Evolutionary conservation across 1,284 basidiomycete genomes (phyloP).

Genomic region (Boletus nobilissimus): DNA sequence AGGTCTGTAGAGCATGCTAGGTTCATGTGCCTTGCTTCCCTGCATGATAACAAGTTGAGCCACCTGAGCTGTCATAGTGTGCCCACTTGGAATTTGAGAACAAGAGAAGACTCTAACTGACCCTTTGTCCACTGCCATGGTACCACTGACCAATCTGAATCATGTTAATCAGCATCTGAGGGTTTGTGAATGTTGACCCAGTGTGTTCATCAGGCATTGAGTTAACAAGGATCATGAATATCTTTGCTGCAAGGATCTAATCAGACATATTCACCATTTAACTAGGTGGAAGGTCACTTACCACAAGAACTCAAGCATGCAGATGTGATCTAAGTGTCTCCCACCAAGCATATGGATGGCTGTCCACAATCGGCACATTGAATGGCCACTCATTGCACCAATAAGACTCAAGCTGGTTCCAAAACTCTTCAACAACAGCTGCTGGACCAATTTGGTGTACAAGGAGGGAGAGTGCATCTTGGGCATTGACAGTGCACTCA

Average conservation of each 20-base stretch:
- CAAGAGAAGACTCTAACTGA: neutral
- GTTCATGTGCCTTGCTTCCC: no score
- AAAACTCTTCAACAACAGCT: neutral
- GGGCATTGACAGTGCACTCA: neutral
- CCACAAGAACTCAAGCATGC: neutral
- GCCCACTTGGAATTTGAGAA: no score
- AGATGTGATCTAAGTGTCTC: neutral
- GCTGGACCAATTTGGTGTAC: neutral
- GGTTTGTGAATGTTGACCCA: neutral
- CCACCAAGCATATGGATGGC: neutral
- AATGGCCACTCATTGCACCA: neutral
- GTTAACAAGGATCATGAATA: neutral
- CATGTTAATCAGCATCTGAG: neutral
- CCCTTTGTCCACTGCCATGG: no score
- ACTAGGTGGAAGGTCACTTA: neutral
- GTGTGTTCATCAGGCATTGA: neutral
- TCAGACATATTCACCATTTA: neutral
- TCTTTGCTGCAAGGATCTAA: neutral
- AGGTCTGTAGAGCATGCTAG: no score
- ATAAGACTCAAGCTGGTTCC: neutral
- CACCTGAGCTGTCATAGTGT: no score
- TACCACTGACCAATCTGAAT: neutral
- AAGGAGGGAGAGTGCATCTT: neutral
- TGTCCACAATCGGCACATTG: neutral
- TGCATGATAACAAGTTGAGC: no score